Base-by-base conservation (phyloP, 2,329 filamentous ascomycete genomes). In the Arthrobotrys pseudoclavata region DNA sequence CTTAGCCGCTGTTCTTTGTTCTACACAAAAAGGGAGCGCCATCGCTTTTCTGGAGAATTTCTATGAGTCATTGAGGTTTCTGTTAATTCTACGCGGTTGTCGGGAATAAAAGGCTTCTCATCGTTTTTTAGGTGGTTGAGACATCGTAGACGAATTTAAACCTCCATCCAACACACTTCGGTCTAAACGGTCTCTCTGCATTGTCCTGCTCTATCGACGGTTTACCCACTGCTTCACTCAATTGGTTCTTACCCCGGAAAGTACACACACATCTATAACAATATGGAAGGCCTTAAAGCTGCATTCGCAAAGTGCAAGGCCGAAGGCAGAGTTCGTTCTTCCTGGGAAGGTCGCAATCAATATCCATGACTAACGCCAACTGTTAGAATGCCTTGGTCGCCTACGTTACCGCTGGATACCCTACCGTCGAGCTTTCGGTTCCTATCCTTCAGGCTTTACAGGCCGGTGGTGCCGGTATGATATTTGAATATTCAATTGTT, bases 371-470 rank as follows among this genome's bases (percentile, higher is more conserved):
- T 79, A 66, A 79, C 70, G 26, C 29, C 55, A 22, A 37, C 45
- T 48, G 37, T 24, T 74, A 96, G 88, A 87, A 92, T 80, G 95
- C 96, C 62, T 88, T 99, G 79, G 93, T 99, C 80, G 94, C 94
- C 29, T 99, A 99, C 87, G 93, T 97, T 83, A 99, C 96, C 26
- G 94, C 95, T 74, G 96, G 96, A 69, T 99, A 91, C 83, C 96
- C 96, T 15, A 92, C 89, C 40, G 87, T 91, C n/a, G 89, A 92
- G 81, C 90, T 92, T 82, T 96, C 94, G 0, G 90, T 93, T 61
- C 90, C 93, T 83, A 91, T 97, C 80, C 87, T 98, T 82, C 86
- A 99, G 79, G 92, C 89, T 48, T 91, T 99, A 89, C 92, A 99
- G 85, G 93, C 91, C 83, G 96, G 96, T 82, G 96, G 96, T 81